Conservation (phyloP, 192 early-diverging fungal genomes). For the Chytriomyces sp. region DNA sequence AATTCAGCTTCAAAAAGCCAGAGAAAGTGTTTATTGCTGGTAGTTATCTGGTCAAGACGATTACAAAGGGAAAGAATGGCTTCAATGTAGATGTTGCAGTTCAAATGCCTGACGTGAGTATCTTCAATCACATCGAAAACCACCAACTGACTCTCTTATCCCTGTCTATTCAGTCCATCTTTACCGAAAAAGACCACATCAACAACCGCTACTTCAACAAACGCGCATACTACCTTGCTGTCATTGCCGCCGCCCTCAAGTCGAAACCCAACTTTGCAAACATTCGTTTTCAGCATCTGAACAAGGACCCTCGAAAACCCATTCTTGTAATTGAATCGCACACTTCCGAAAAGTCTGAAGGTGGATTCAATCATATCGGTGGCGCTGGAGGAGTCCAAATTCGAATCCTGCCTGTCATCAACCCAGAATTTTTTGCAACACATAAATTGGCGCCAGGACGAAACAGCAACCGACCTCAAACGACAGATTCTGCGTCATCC, state of each 20-base stretch:
- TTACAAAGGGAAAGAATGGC: slow-evolving; percentile 58
- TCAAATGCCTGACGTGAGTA: slow-evolving; percentile 80
- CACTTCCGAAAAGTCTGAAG: not conserved
- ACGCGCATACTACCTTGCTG: slow-evolving; percentile 87
- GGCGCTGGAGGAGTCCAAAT: slow-evolving; percentile 61
- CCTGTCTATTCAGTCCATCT: slow-evolving; percentile 55
- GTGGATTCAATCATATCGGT: slow-evolving; percentile 19
- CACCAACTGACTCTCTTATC: not conserved
- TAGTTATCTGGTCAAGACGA: slow-evolving; percentile 82
- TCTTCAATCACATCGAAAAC: too few relatives aligned
- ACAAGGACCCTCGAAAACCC: slow-evolving; percentile 52
- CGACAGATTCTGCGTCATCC: slow-evolving; percentile 27
- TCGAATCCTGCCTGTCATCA: slow-evolving; percentile 78
- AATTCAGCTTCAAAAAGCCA: slow-evolving; percentile 77
- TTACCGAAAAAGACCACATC: slow-evolving; percentile 92
- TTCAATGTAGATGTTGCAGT: slow-evolving; percentile 90
- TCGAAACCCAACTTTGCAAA: slow-evolving; percentile 32
- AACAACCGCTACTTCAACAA: slow-evolving; percentile 97
- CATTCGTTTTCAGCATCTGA: slow-evolving; percentile 53
- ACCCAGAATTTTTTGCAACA: slow-evolving; percentile 67
- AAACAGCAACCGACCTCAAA: slow-evolving; percentile 75
- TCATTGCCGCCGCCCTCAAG: slow-evolving; percentile 62
- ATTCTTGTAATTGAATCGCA: slow-evolving; percentile 46
- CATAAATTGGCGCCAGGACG: slow-evolving; percentile 76
- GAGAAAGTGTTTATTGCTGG: slow-evolving; percentile 81